Conservation (phyloP, 495 filamentous ascomycete species). For the Aspergillus ellipticus region DNA sequence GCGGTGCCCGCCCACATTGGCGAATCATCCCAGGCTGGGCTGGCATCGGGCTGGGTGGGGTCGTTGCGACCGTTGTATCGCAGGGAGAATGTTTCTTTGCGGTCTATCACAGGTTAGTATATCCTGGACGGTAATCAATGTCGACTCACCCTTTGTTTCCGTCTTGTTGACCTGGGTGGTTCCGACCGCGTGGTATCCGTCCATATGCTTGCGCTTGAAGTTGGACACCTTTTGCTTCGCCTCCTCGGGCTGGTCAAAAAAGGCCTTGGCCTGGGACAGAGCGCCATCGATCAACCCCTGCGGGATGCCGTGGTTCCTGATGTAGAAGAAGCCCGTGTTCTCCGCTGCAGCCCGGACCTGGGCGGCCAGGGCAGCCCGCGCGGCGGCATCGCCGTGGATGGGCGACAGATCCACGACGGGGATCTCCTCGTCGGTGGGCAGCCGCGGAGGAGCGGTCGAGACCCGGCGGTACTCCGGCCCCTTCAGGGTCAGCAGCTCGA, state of each 20-base stretch:
- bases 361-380: constrained; percentile 35
- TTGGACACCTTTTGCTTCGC: constrained; percentile 34
- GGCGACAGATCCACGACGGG: constrained; percentile 48
- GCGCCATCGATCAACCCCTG: constrained; percentile 42
- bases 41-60: constrained; percentile 30
- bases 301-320: constrained; percentile 52
- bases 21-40: constrained; percentile 32
- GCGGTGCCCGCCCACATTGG: constrained; percentile 45
- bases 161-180: constrained; percentile 26
- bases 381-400: constrained; percentile 36
- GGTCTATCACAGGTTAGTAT: constrained; percentile 17
- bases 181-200: constrained; percentile 29
- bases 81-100: constrained; percentile 41
- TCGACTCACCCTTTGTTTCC: constrained; percentile 22
- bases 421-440: constrained; percentile 46
- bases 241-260: constrained; percentile 42
- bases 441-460: constrained; percentile 29
- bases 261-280: constrained; percentile 30
- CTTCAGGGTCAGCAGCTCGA: constrained; percentile 28
- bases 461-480: constrained; percentile 31
- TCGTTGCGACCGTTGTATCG: constrained; percentile 46
- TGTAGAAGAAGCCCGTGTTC: constrained; percentile 53
- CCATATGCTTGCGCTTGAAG: constrained; percentile 21
- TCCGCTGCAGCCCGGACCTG: constrained; percentile 41
- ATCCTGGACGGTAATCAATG: background rate